Evolutionary conservation across 768 basidiomycete genomes (phyloP).

Genomic region (Chalciporus piperatus): DNA sequence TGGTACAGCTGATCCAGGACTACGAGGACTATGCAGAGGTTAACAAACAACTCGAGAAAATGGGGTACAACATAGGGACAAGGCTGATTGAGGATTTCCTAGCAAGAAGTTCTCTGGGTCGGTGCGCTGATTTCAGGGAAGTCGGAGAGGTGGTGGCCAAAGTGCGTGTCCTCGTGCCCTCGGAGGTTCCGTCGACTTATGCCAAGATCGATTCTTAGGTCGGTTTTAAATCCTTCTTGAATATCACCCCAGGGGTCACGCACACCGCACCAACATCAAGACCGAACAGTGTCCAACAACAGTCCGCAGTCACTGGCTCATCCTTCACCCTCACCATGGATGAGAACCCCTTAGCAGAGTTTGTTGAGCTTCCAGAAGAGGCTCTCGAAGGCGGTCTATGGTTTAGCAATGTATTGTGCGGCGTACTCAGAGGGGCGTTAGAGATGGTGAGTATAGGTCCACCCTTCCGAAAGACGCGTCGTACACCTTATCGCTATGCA

Average conservation of each 20-base stretch:
- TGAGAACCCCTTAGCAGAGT: conserved; percentile 95
- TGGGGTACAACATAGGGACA: conserved; percentile 98
- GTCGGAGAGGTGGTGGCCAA: conserved; percentile 95
- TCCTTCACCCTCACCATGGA: conserved; percentile 85
- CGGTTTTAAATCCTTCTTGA: conserved; percentile 96
- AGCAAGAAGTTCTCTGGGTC: conserved; percentile 86
- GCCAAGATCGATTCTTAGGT: conserved; percentile 49
- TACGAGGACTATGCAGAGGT: conserved; percentile 97
- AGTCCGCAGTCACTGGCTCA: conserved; percentile 44
- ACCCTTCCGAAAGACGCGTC: background rate
- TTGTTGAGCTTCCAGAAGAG: conserved; percentile 95
- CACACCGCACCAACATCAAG: conserved; percentile 59
- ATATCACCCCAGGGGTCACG: conserved; percentile 80
- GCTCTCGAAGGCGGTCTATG: conserved; percentile 89
- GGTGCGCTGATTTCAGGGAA: conserved; percentile 91
- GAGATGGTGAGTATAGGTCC: conserved; percentile 76
- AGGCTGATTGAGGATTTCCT: conserved; percentile 96
- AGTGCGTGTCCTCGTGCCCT: conserved; percentile 41
- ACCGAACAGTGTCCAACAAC: conserved; percentile 41
- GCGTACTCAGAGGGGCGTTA: conserved; percentile 86
- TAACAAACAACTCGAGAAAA: conserved; percentile 96
- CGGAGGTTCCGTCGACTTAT: background rate
- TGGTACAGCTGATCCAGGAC: conserved; percentile 97
- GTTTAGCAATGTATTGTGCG: conserved; percentile 96
- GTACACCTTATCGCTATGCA: conserved; percentile 33